Conservation (phyloP, 2,329 filamentous ascomycete species). For the Colletotrichum gloeosporioides region DNA sequence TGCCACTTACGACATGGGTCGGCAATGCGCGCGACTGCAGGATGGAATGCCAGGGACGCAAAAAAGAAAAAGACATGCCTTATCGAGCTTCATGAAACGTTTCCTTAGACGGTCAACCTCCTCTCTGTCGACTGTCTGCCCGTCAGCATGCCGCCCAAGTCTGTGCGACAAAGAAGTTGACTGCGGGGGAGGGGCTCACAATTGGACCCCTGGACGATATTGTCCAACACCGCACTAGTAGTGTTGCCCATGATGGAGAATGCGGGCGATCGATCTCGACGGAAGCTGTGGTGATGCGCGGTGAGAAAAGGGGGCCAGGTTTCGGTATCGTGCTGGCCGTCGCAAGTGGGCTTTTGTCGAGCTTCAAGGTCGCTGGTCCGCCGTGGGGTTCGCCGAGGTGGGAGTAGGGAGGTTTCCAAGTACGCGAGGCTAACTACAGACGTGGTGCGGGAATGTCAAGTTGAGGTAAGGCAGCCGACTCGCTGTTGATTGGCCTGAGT, state of each 20-base stretch:
- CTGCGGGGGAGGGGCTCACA: conserved; percentile 60
- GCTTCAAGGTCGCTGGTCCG: conserved; percentile 4
- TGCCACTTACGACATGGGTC: background rate
- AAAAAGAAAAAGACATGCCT: conserved; percentile 60
- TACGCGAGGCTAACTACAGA: background rate
- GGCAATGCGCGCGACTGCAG: background rate
- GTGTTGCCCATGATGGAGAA: conserved; percentile 66
- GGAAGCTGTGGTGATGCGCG: background rate
- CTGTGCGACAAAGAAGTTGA: conserved; percentile 18
- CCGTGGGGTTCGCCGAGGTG: conserved; percentile 8
- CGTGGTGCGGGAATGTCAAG: conserved; percentile 1
- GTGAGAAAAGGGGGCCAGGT: background rate
- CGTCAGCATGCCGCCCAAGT: conserved; percentile 13
- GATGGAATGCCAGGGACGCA: background rate
- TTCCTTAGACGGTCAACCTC: conserved; percentile 96
- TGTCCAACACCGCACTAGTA: conserved; percentile 82
- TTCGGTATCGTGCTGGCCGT: background rate
- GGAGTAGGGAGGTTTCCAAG: conserved; percentile 2
- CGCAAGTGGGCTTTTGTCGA: conserved; percentile 4
- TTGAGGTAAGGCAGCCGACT: conserved; percentile 2
- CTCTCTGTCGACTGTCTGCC: conserved; percentile 82
- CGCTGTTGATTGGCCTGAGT: conserved; percentile 2
- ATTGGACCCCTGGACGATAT: conserved; percentile 95
- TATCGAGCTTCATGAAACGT: conserved; percentile 99
- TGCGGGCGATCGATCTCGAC: background rate